Percentiles rank a stretch among this genome's conserved stretches.
Conservation (phyloP, 768 basidiomycete genomes). For the Tulasnella sp. region DNA sequence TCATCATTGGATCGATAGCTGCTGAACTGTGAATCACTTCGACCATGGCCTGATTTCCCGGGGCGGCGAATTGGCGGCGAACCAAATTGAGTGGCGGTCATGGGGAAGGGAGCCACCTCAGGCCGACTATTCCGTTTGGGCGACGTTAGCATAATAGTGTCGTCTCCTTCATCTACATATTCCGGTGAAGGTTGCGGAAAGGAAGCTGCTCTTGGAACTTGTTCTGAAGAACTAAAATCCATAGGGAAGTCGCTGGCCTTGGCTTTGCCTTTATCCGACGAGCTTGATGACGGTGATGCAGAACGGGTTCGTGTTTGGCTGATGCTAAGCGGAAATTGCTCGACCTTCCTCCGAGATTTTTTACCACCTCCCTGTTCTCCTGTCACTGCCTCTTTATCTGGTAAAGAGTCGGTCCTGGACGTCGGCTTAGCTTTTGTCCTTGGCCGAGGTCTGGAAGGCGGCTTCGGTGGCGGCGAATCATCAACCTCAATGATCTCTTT, state of each 20-base stretch:
- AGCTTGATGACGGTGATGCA: not conserved
- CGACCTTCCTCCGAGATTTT: not conserved
- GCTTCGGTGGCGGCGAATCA: not conserved
- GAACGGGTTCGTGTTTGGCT: not conserved
- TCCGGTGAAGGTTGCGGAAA: not conserved
- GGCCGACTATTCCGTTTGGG: not conserved
- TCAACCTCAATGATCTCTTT: not conserved
- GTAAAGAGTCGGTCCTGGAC: not conserved
- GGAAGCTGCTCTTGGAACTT: not conserved
- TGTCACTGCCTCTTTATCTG: not conserved
- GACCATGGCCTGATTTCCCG: not conserved
- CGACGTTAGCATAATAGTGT: not conserved
- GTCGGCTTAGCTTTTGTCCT: not conserved
- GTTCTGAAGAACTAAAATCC: not conserved
- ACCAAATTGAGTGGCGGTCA: not conserved
- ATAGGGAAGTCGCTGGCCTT: not conserved
- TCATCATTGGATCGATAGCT: not conserved
- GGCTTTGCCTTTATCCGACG: not conserved
- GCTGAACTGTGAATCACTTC: not conserved
- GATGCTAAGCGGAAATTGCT: not conserved
- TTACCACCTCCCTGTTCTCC: not conserved
- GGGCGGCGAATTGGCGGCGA: not conserved
- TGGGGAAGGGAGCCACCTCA: slow-evolving; percentile 2
- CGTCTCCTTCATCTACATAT: not conserved
- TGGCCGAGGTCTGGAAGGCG: not conserved